Evolutionary conservation across 768 basidiomycete genomes (phyloP), one percentile per base, ranked within the genome.

Genomic region (Brasilioporus rufonigricans): DNA sequence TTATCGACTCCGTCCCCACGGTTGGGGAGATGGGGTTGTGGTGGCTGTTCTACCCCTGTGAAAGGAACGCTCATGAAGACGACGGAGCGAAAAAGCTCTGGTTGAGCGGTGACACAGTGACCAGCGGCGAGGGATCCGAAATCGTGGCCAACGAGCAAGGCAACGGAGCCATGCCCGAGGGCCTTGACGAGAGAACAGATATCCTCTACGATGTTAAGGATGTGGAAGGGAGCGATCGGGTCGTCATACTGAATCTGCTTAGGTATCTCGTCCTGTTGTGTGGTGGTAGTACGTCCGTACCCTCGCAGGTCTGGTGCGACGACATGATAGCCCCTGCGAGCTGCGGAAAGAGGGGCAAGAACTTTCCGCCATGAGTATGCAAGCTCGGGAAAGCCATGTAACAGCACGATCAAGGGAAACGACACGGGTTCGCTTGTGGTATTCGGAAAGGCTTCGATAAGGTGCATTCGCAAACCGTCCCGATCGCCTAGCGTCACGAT

Each of bases 371-470:
- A 87, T 9, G 83, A 86, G 62, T 81, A 84, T 3, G 84, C 78
- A 7, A 86, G 73, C 61, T 86, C 85, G 11, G 85, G 84, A 64
- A 87, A 87, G 39, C 85, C 85, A 57, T 86, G 84, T 2, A 87
- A 65, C 23, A 87, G 78, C 29, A 87, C 50, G 44, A 86, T 61
- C 14, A 87, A 73, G 1, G 79, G 81, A 5, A 71, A 67, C 21
- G 69, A 63, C 35, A 59, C 44, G 40, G 56, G 52, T 26, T 56
- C 51, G 38, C 60, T 56, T 50, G 50, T 14, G 47, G 49, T 33
- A 32, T 59, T 57, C 21, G 76, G 74, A 32, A 61, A 55, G 9
- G 79, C 80, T 58, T 84, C 82, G 26, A 85, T 73, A 33, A 81
- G 66, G 55, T 84, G 80, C 43, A 80, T 61, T 46, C 40, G 61